Percentiles rank a stretch among this genome's conserved stretches.
phyloP scores from a whole-genome alignment of 139 green algal genomes.

The Pleodorina starrii region DNA sequence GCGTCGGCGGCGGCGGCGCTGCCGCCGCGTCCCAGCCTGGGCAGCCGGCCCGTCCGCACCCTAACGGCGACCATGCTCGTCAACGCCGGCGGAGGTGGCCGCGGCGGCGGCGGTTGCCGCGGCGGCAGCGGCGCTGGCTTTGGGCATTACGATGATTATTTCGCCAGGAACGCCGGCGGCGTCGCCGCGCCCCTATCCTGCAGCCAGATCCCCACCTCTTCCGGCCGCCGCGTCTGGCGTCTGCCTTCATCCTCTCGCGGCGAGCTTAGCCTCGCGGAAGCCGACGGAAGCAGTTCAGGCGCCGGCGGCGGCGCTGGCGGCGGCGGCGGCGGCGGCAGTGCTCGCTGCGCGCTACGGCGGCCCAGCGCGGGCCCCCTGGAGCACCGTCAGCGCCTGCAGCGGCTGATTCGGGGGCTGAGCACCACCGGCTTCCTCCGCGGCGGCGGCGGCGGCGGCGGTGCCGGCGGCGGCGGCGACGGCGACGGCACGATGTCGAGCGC shows the following conservation, averaged over 20 bases:
- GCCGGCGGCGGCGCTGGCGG: neutral
- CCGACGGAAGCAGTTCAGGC: neutral
- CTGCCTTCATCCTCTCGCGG: neutral
- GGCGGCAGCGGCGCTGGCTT: too few relatives aligned
- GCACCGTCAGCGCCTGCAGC: neutral
- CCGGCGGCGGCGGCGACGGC: neutral
- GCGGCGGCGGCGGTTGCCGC: too few relatives aligned
- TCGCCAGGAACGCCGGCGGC: too few relatives aligned
- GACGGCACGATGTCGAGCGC: too few relatives aligned
- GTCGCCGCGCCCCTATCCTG: neutral
- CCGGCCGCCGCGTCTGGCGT: neutral
- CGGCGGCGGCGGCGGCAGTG: neutral
- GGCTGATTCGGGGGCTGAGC: neutral
- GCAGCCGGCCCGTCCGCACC: neutral
- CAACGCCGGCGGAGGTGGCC: neutral
- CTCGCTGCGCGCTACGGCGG: neutral
- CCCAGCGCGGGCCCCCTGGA: neutral
- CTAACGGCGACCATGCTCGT: neutral
- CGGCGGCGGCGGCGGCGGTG: neutral
- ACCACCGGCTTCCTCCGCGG: neutral
- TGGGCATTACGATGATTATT: too few relatives aligned
- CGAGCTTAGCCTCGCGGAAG: neutral
- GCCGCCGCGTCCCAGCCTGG: neutral
- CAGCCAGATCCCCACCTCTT: neutral
- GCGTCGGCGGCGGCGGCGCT: neutral